Evolutionary conservation across 2,329 filamentous ascomycete genomes (phyloP).

Genomic region (Stemphylium beticola): DNA sequence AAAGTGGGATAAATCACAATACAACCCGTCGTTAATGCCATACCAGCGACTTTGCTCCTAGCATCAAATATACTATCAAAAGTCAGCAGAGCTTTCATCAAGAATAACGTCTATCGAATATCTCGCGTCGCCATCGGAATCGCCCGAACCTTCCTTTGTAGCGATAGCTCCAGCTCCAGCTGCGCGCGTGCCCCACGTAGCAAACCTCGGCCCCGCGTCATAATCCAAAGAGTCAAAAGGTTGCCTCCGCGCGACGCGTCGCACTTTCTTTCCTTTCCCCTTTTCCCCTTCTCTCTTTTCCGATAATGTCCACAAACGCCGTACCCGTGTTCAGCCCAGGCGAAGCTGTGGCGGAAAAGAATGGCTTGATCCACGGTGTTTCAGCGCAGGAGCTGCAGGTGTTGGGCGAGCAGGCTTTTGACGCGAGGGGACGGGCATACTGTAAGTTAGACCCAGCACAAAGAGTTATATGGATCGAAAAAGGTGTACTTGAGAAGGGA

Average conservation of each 20-base stretch:
- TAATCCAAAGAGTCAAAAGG: slow-evolving; percentile 16
- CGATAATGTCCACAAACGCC: slow-evolving; percentile 42
- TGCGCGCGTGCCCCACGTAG: slow-evolving; percentile 7
- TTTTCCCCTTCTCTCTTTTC: slow-evolving; percentile 28
- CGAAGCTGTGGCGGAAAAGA: slow-evolving; percentile 41
- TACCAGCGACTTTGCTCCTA: too few relatives aligned
- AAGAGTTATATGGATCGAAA: neutral
- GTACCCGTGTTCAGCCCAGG: slow-evolving; percentile 36
- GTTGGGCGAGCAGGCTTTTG: slow-evolving; percentile 67
- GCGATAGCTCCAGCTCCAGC: slow-evolving; percentile 11
- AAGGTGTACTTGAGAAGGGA: too few relatives aligned
- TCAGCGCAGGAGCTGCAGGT: slow-evolving; percentile 67
- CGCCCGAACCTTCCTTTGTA: slow-evolving; percentile 25
- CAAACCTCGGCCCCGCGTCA: slow-evolving; percentile 21
- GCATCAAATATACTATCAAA: too few relatives aligned
- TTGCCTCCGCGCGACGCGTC: slow-evolving; percentile 17
- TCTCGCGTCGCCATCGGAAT: slow-evolving; percentile 9
- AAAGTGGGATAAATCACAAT: too few relatives aligned
- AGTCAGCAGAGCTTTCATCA: too few relatives aligned
- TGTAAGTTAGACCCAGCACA: slow-evolving; percentile 58
- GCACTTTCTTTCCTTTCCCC: slow-evolving; percentile 24
- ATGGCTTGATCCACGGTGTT: slow-evolving; percentile 59
- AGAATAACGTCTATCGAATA: too few relatives aligned
- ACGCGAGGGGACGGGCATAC: slow-evolving; percentile 80
- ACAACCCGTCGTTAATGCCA: too few relatives aligned